A percentile compares a stretch with the other conserved stretches of the same genome.
phyloP scores from a whole-genome alignment of 2,329 filamentous ascomycete genomes.

The Colletotrichum shisoi region DNA sequence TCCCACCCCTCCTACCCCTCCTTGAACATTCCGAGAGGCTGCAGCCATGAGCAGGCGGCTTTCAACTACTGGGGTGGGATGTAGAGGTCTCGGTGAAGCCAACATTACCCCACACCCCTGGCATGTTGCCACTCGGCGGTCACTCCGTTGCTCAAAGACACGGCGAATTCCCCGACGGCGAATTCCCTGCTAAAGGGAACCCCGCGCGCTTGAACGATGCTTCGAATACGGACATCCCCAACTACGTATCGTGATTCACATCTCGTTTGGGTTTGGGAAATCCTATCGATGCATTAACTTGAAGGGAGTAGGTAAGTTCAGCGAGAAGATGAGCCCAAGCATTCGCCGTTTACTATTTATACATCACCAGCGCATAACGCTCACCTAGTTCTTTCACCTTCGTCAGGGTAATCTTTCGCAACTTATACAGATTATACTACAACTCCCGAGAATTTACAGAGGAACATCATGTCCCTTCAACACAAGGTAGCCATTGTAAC shows the following conservation, averaged over 20 bases:
- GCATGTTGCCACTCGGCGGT: constrained; percentile 8
- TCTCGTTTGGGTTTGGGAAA: too few relatives aligned
- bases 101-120: constrained; percentile 17
- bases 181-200: background rate
- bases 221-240: too few relatives aligned
- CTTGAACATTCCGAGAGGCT: background rate
- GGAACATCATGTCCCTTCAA: constrained; percentile 2
- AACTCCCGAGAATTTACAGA: too few relatives aligned
- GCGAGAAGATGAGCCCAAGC: too few relatives aligned
- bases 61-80: background rate
- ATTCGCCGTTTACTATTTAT: too few relatives aligned
- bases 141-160: constrained; percentile 6
- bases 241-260: background rate
- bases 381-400: background rate
- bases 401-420: background rate
- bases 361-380: too few relatives aligned
- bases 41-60: background rate
- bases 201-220: background rate
- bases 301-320: too few relatives aligned
- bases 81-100: constrained; percentile 1
- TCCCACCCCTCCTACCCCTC: constrained; percentile 16
- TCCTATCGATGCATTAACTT: too few relatives aligned
- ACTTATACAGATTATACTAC: background rate
- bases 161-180: too few relatives aligned
- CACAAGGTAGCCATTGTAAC: constrained; percentile 32